These are phyloP conservation scores for Aphanomyces invadans DNA, from an alignment of 352 stramenopile genomes.

Conservation along the genomic window DNA sequence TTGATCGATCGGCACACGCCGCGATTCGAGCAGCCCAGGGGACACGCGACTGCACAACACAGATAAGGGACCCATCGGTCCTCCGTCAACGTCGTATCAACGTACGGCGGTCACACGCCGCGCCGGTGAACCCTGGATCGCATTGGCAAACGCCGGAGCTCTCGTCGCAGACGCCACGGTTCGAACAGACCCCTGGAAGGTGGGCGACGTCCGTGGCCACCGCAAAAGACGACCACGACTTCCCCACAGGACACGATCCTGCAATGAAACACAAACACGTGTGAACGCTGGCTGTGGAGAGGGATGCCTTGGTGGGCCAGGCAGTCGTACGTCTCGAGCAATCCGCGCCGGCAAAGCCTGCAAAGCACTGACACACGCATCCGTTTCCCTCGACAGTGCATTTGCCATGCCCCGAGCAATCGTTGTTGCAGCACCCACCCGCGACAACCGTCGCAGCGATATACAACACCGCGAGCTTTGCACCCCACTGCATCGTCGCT, in stretches of 20 bases:
- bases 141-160: constrained; percentile 59
- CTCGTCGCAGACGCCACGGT: constrained; percentile 57
- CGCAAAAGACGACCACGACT: constrained; percentile 51
- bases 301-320: constrained; percentile 25
- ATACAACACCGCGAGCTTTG: neutral
- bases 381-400: constrained; percentile 55
- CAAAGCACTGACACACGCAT: constrained; percentile 76
- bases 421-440: constrained; percentile 45
- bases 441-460: neutral
- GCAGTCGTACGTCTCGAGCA: constrained; percentile 85
- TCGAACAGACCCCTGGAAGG: constrained; percentile 47
- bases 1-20: constrained; percentile 69
- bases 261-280: neutral
- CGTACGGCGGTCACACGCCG: constrained; percentile 69
- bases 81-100: neutral
- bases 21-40: constrained; percentile 50
- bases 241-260: constrained; percentile 48
- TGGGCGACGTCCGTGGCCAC: constrained; percentile 50
- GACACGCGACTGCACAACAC: constrained; percentile 46
- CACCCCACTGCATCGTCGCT: neutral
- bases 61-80: neutral
- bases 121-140: constrained; percentile 63
- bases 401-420: constrained; percentile 49
- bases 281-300: neutral
- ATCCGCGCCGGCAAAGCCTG: constrained; percentile 82